These are phyloP conservation scores for Colletotrichum sp. DNA, from an alignment of 2,329 filamentous ascomycete species.

Conservation along the genomic window DNA sequence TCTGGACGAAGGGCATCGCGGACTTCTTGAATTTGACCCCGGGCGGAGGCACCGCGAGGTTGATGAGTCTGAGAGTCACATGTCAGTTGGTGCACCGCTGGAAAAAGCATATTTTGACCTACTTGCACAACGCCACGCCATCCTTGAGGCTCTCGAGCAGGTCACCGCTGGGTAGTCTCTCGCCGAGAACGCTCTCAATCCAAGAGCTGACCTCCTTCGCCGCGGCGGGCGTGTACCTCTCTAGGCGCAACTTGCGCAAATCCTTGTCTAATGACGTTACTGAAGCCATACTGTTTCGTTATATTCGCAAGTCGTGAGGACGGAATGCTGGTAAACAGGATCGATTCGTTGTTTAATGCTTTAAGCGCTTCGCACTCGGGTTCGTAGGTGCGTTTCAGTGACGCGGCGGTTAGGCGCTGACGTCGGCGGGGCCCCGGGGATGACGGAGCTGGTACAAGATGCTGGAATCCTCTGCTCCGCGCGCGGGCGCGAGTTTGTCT, in stretches of 20 bases:
- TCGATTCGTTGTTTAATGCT: neutral
- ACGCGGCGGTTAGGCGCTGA: constrained; percentile 18
- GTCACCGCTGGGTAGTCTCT: constrained; percentile 74
- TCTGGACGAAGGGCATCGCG: constrained; percentile 96
- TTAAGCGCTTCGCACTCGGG: neutral
- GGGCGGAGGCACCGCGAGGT: constrained; percentile 76
- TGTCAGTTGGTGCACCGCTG: constrained; percentile 24
- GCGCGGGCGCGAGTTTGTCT: constrained; percentile 8
- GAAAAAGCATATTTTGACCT: constrained; percentile 35
- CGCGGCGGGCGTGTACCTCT: constrained; percentile 90
- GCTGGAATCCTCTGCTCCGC: neutral
- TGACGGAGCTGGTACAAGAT: constrained; percentile 3
- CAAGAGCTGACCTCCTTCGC: constrained; percentile 84
- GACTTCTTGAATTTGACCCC: constrained; percentile 91
- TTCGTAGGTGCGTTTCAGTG: constrained; percentile 16
- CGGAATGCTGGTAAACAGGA: neutral
- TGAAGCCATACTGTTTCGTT: constrained; percentile 73
- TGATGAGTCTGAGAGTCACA: constrained; percentile 69
- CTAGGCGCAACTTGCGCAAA: constrained; percentile 89
- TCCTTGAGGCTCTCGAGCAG: constrained; percentile 87
- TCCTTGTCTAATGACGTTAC: constrained; percentile 94
- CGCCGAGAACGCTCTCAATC: constrained; percentile 83
- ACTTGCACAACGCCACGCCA: constrained; percentile 93
- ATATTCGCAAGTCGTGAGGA: neutral
- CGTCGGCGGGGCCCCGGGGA: constrained; percentile 14